These are phyloP conservation scores for Solanum infundibuliforme DNA, from an alignment of 257 asterid species.

Conservation along the genomic window DNA sequence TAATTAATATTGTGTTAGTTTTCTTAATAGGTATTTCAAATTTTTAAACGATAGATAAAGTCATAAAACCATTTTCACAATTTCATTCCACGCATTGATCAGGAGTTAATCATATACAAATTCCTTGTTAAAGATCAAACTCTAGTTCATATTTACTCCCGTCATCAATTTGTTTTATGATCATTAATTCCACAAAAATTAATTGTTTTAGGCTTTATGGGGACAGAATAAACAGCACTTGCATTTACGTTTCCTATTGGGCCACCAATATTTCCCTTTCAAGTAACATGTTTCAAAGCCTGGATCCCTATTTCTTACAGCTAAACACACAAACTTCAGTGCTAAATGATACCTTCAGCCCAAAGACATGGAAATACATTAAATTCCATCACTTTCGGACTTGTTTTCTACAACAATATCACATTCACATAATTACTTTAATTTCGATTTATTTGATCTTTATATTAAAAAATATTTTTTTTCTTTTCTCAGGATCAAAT, in stretches of 20 bases:
- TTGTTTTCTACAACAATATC: background rate
- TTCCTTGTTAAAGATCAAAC: background rate
- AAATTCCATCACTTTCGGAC: background rate
- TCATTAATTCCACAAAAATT: background rate
- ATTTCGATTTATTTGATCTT: too few species aligned
- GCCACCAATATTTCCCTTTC: background rate
- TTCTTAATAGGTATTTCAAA: background rate
- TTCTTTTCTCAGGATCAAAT: background rate
- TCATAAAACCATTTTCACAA: background rate
- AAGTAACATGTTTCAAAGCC: background rate
- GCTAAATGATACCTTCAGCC: background rate
- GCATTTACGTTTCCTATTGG: background rate
- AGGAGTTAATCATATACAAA: background rate
- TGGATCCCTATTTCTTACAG: background rate
- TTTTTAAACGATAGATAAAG: background rate
- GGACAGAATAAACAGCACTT: background rate
- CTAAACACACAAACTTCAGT: background rate
- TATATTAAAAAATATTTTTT: too few species aligned
- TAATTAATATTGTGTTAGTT: background rate
- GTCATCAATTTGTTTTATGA: background rate
- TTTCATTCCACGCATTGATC: background rate
- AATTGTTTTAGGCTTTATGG: background rate
- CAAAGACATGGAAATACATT: background rate
- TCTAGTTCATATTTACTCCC: background rate
- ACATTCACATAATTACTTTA: background rate